These are phyloP conservation scores for Clavaria fumosa DNA, from an alignment of 768 basidiomycete species.

Conservation along the genomic window DNA sequence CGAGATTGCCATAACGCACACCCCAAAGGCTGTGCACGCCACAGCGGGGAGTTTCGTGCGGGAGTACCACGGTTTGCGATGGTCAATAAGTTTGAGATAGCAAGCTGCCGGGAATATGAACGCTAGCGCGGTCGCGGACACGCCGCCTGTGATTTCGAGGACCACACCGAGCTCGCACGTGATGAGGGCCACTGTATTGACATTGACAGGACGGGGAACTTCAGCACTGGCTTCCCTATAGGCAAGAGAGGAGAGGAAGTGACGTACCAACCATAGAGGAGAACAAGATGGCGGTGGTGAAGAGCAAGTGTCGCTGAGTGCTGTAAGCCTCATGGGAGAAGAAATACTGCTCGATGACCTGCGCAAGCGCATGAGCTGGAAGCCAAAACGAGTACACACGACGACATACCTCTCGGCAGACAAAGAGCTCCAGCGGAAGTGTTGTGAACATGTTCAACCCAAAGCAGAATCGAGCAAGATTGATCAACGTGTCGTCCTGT, in stretches of 20 bases:
- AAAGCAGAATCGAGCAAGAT: constrained; percentile 87
- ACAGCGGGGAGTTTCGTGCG: constrained; percentile 64
- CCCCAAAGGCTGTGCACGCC: constrained; percentile 57
- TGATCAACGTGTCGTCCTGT: constrained; percentile 77
- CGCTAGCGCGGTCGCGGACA: constrained; percentile 80
- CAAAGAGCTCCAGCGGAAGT: constrained; percentile 88
- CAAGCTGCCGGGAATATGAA: constrained; percentile 87
- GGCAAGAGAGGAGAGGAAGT: neutral
- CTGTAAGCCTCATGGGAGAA: constrained; percentile 80
- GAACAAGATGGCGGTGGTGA: constrained; percentile 75
- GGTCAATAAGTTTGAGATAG: constrained; percentile 59
- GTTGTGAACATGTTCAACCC: constrained; percentile 98
- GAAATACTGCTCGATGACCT: constrained; percentile 95
- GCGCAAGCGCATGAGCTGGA: constrained; percentile 2
- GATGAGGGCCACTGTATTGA: constrained; percentile 60
- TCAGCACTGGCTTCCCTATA: neutral
- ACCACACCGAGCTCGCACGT: constrained; percentile 98
- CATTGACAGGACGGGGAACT: constrained; percentile 6
- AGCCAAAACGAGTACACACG: constrained; percentile 1
- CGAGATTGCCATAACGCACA: constrained; percentile 62
- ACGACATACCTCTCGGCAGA: constrained; percentile 73
- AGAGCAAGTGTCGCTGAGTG: constrained; percentile 72
- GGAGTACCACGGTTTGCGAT: constrained; percentile 45
- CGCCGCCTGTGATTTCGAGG: constrained; percentile 96
- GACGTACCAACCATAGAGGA: constrained; percentile 66